Conservation (phyloP, 805 yeast genomes). For the Saccharomycopsis selenospora region DNA sequence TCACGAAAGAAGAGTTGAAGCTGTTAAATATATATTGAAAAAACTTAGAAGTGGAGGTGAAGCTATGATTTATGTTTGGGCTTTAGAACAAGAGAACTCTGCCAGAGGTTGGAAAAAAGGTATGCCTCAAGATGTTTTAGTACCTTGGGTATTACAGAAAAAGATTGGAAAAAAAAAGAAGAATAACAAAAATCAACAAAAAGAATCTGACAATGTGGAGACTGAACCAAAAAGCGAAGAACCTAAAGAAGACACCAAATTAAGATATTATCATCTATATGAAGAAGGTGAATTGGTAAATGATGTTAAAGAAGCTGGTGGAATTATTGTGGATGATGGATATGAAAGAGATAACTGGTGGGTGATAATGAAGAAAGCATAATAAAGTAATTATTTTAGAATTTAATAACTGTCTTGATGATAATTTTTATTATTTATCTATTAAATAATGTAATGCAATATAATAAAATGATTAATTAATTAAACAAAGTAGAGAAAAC, state of each 20-base stretch:
- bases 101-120: slow-evolving; percentile 89
- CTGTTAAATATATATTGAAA: slow-evolving; percentile 60
- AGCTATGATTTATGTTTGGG: slow-evolving; percentile 91
- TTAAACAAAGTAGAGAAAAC: no score
- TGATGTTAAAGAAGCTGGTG: slow-evolving; percentile 69
- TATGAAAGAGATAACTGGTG: slow-evolving; percentile 97
- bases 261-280: slow-evolving; percentile 86
- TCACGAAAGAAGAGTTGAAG: slow-evolving; percentile 65
- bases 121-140: slow-evolving; percentile 87
- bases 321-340: slow-evolving; percentile 57
- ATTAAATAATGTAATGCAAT: no score
- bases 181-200: slow-evolving; percentile 20
- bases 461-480: no score
- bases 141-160: slow-evolving; percentile 84
- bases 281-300: slow-evolving; percentile 72
- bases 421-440: no score
- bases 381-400: no score
- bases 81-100: slow-evolving; percentile 81
- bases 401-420: no score
- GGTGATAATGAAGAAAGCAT: slow-evolving; percentile 40
- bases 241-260: slow-evolving; percentile 42
- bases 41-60: slow-evolving; percentile 54
- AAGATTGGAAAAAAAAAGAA: slow-evolving; percentile 34
- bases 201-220: slow-evolving; percentile 11
- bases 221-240: slow-evolving; percentile 24